These are phyloP conservation scores for Fusarium sp. DNA, from an alignment of 2,329 filamentous ascomycete genomes.

Conservation along the genomic window DNA sequence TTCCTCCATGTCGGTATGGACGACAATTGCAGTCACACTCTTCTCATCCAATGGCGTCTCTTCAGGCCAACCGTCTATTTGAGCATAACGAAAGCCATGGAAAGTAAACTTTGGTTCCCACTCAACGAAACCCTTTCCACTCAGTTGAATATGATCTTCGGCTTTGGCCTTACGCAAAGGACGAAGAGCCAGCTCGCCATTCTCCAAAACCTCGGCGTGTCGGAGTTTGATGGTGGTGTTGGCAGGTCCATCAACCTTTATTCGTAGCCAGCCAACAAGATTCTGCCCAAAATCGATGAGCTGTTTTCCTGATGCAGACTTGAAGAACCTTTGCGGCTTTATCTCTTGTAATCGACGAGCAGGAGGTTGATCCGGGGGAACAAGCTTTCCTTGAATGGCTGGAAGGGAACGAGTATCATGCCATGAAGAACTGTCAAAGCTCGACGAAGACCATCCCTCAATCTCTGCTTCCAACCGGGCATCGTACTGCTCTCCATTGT, in stretches of 20 bases:
- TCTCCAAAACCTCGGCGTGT: slow-evolving; percentile 67
- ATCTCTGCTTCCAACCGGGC: slow-evolving; percentile 50
- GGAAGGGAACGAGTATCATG: slow-evolving; percentile 28
- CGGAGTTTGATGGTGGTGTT: slow-evolving; percentile 57
- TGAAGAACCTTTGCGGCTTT: slow-evolving; percentile 52
- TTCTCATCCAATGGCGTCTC: slow-evolving; percentile 42
- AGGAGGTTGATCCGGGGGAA: slow-evolving; percentile 56
- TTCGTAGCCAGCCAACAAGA: slow-evolving; percentile 61
- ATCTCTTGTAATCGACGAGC: slow-evolving; percentile 49
- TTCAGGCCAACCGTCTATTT: slow-evolving; percentile 58
- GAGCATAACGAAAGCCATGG: slow-evolving; percentile 65
- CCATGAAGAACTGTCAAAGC: slow-evolving; percentile 55
- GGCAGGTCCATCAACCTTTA: slow-evolving; percentile 52
- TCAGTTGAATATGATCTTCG: slow-evolving; percentile 48
- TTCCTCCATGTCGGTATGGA: slow-evolving; percentile 64
- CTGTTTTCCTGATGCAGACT: slow-evolving; percentile 54
- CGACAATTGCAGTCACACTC: slow-evolving; percentile 44
- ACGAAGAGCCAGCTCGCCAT: slow-evolving; percentile 53
- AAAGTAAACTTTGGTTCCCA: slow-evolving; percentile 60
- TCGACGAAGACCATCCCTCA: slow-evolving; percentile 46
- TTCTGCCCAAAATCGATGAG: slow-evolving; percentile 69
- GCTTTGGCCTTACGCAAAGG: slow-evolving; percentile 58
- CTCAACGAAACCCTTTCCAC: neutral
- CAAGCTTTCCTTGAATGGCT: neutral
- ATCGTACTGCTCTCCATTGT: slow-evolving; percentile 64